phyloP scores from a whole-genome alignment of 768 basidiomycete genomes.

The Suillus americanus region DNA sequence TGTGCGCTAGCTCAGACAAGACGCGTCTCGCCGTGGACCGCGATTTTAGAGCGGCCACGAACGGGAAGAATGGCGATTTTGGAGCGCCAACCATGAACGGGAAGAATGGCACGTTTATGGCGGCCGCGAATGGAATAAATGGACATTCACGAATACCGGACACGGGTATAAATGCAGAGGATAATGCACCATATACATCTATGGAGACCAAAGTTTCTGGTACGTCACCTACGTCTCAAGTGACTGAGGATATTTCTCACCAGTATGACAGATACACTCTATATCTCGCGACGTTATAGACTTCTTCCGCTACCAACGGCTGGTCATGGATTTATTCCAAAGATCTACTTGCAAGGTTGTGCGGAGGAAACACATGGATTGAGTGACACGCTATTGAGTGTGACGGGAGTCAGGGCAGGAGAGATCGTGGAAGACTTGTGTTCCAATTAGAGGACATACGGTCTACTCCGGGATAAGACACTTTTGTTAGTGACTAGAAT shows the following conservation, averaged over 20 bases:
- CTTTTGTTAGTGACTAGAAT: background rate
- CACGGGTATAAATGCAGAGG: background rate
- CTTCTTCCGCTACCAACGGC: constrained; percentile 31
- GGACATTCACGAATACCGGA: background rate
- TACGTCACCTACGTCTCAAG: constrained; percentile 16
- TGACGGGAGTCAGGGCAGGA: constrained; percentile 42
- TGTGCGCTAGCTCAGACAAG: constrained; percentile 16
- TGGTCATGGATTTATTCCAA: constrained; percentile 11
- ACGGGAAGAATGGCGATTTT: background rate
- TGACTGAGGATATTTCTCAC: constrained; percentile 22
- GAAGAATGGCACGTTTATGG: background rate
- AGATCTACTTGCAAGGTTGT: constrained; percentile 38
- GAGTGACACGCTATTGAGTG: constrained; percentile 48
- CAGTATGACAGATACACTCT: constrained; percentile 13
- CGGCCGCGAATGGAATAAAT: background rate
- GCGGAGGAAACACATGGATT: constrained; percentile 39
- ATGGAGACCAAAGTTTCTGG: constrained; percentile 12
- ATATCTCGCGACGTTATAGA: constrained; percentile 43
- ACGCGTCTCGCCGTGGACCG: constrained; percentile 13
- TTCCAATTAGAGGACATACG: background rate
- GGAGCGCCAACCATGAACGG: background rate
- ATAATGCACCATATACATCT: background rate
- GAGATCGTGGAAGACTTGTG: constrained; percentile 43
- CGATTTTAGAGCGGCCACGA: background rate
- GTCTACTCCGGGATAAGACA: background rate